Conservation (phyloP, 2,329 filamentous ascomycete species). For the Aspergillus phoenicis region DNA sequence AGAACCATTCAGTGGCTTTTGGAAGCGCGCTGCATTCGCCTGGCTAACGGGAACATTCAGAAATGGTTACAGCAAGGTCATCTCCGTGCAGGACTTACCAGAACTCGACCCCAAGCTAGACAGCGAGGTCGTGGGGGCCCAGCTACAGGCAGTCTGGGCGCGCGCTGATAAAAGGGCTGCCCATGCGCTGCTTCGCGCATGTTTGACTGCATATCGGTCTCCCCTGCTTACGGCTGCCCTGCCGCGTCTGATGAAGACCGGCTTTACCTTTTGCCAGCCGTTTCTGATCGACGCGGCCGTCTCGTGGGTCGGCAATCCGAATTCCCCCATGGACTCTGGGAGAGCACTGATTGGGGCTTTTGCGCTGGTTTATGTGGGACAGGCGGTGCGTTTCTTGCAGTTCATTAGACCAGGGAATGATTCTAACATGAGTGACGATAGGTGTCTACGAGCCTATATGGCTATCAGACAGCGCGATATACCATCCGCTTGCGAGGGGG, state of each 20-base stretch:
- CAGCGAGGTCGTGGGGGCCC: neutral
- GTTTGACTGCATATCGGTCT: constrained; percentile 4
- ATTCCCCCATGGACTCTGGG: constrained; percentile 21
- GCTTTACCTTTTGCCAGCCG: constrained; percentile 32
- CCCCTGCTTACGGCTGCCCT: constrained; percentile 17
- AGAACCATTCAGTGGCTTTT: constrained; percentile 52
- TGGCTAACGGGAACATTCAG: constrained; percentile 43
- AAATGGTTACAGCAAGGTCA: constrained; percentile 44
- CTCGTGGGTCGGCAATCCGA: constrained; percentile 11
- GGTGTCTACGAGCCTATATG: constrained; percentile 28
- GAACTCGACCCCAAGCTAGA: constrained; percentile 31
- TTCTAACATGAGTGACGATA: constrained; percentile 1
- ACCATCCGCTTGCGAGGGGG: constrained; percentile 34
- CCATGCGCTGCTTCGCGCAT: neutral
- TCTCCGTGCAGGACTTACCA: constrained; percentile 47
- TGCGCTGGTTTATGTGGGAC: constrained; percentile 33
- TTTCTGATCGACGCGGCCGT: constrained; percentile 33
- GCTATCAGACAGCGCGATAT: constrained; percentile 32
- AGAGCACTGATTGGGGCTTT: constrained; percentile 37
- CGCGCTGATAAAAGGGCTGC: neutral
- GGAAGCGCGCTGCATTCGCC: constrained; percentile 50
- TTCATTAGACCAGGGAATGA: no score
- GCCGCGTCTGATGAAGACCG: constrained; percentile 22
- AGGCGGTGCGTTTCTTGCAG: constrained; percentile 25
- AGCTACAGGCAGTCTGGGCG: constrained; percentile 2